These are phyloP conservation scores for Alternaria brassicae DNA, from an alignment of 2,329 filamentous ascomycete genomes.

Conservation along the genomic window DNA sequence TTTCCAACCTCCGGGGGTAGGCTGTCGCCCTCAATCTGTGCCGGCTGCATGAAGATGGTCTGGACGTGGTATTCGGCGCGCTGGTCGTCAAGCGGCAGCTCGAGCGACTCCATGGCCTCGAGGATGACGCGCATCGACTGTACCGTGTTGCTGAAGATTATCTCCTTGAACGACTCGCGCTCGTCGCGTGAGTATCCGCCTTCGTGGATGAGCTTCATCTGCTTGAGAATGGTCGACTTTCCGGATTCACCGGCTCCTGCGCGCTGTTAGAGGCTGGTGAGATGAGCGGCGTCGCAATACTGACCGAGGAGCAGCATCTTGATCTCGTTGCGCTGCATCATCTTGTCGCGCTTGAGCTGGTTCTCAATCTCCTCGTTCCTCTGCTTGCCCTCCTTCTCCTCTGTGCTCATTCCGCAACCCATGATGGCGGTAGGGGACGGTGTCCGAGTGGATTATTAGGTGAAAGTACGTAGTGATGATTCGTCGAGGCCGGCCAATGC, in stretches of 20 bases:
- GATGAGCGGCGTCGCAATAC: slow-evolving; percentile 46
- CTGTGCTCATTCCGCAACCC: slow-evolving; percentile 99
- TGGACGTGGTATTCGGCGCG: slow-evolving; percentile 97
- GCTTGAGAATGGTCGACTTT: slow-evolving; percentile 93
- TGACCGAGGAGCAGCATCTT: slow-evolving; percentile 99
- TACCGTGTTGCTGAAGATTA: slow-evolving; percentile 75
- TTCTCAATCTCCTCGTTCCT: slow-evolving; percentile 99
- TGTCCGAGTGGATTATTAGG: slow-evolving; percentile 34
- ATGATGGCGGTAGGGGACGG: slow-evolving; percentile 66
- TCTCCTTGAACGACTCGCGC: slow-evolving; percentile 73
- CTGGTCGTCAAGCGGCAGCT: slow-evolving; percentile 86
- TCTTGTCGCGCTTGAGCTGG: slow-evolving; percentile 96
- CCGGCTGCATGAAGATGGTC: slow-evolving; percentile 98
- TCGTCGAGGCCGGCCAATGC: slow-evolving; percentile 46
- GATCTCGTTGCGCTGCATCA: slow-evolving; percentile 99
- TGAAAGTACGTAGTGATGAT: slow-evolving; percentile 34
- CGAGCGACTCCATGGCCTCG: slow-evolving; percentile 72
- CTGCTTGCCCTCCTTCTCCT: slow-evolving; percentile 99
- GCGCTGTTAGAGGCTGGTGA: slow-evolving; percentile 35
- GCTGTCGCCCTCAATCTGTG: slow-evolving; percentile 94
- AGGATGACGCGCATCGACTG: slow-evolving; percentile 75
- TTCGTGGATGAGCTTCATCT: slow-evolving; percentile 99
- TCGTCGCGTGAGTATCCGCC: slow-evolving; percentile 96
- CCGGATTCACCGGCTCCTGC: slow-evolving; percentile 96
- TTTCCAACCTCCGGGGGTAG: slow-evolving; percentile 93